Evolutionary conservation across 805 yeast species (phyloP).

Genomic region (Ogataea nitratoaversa): DNA sequence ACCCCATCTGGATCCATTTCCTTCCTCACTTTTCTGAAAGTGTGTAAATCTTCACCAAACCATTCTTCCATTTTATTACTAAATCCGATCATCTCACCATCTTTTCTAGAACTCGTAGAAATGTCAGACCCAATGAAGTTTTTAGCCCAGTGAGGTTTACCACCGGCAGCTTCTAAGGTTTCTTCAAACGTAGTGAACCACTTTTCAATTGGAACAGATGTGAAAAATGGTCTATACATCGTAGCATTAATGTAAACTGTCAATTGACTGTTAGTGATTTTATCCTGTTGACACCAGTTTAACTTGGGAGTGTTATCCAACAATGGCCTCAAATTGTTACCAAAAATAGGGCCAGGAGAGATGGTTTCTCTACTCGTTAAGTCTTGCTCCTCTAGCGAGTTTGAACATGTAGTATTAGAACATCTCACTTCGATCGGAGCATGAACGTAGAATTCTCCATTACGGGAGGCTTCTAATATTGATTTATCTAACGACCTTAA

Average conservation of each 20-base stretch:
- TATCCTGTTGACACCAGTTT: constrained; percentile 49
- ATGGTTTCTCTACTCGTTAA: constrained; percentile 44
- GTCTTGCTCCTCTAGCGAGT: constrained; percentile 37
- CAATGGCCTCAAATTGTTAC: constrained; percentile 77
- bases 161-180: constrained; percentile 71
- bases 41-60: constrained; percentile 68
- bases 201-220: constrained; percentile 63
- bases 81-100: constrained; percentile 79
- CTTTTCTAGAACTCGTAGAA: constrained; percentile 39
- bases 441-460: constrained; percentile 75
- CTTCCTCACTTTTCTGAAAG: constrained; percentile 60
- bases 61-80: constrained; percentile 63
- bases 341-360: constrained; percentile 76
- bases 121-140: constrained; percentile 66
- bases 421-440: constrained; percentile 95
- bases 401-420: constrained; percentile 68
- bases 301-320: constrained; percentile 76
- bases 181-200: constrained; percentile 87
- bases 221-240: constrained; percentile 89
- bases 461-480: constrained; percentile 54
- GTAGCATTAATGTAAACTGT: constrained; percentile 90
- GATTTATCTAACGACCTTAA: constrained; percentile 58
- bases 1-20: constrained; percentile 78
- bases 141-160: constrained; percentile 99
- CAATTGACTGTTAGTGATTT: constrained; percentile 66